Conservation (phyloP, 352 stramenopile species). For the Plasmopara muralis region DNA sequence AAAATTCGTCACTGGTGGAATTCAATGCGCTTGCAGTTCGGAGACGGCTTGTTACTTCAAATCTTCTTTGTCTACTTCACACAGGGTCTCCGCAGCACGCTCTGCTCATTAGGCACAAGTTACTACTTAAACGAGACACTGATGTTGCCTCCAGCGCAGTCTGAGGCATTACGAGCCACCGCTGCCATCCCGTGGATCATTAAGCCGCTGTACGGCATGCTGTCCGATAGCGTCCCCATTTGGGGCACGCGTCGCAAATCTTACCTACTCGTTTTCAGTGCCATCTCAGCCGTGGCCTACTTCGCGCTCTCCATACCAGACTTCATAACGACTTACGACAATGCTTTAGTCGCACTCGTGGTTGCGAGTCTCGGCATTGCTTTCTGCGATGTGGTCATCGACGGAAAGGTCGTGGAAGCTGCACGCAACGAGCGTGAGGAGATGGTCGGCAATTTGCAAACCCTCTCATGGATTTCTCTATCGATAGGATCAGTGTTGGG, state of each 20-base stretch:
- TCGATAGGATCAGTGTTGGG: conserved; percentile 66
- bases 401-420: conserved; percentile 70
- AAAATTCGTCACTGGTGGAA: conserved; percentile 49
- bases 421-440: conserved; percentile 62
- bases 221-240: conserved; percentile 71
- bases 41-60: conserved; percentile 58
- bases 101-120: conserved; percentile 69
- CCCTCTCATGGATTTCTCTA: conserved; percentile 68
- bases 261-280: conserved; percentile 70
- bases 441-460: conserved; percentile 73
- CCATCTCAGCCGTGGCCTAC: conserved; percentile 49
- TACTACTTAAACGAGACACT: conserved; percentile 79
- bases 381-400: conserved; percentile 78
- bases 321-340: conserved; percentile 46
- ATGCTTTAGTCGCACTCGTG: conserved; percentile 50
- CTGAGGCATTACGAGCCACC: conserved; percentile 55
- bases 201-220: conserved; percentile 72
- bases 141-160: conserved; percentile 53
- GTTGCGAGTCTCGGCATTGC: conserved; percentile 73
- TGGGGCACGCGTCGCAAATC: conserved; percentile 71
- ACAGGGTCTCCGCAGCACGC: conserved; percentile 64
- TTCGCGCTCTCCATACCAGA: conserved; percentile 51
- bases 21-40: conserved; percentile 58
- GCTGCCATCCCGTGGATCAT: conserved; percentile 76
- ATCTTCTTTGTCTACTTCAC: conserved; percentile 86